Evolutionary conservation across 805 yeast genomes (phyloP).

Genomic region (Candida argentea): DNA sequence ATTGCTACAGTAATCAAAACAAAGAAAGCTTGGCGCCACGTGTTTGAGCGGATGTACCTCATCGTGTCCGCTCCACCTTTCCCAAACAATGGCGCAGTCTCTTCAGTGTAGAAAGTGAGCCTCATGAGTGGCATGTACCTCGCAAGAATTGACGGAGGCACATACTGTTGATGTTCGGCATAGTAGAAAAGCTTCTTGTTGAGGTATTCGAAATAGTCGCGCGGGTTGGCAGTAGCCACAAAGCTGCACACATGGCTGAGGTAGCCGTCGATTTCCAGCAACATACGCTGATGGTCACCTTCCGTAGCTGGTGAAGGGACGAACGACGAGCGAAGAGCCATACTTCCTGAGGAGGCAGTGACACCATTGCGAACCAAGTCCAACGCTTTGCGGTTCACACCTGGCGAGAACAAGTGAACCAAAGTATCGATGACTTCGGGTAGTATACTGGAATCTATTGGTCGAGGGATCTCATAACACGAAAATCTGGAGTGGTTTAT

Average conservation of each 20-base stretch:
- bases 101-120: conserved; percentile 19
- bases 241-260: conserved; percentile 21
- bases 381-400: conserved; percentile 18
- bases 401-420: conserved; percentile 19
- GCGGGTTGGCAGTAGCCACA: conserved; percentile 28
- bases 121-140: conserved; percentile 25
- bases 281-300: conserved; percentile 3
- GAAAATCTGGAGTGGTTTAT: conserved; percentile 17
- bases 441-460: conserved; percentile 11
- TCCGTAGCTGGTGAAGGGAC: not conserved
- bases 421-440: conserved; percentile 18
- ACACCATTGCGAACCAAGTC: conserved; percentile 10
- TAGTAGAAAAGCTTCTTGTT: conserved; percentile 15
- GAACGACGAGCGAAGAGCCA: not conserved
- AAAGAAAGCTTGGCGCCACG: conserved; percentile 28
- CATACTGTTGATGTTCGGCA: conserved; percentile 13
- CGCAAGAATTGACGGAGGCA: conserved; percentile 18
- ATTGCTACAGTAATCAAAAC: conserved; percentile 21
- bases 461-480: conserved; percentile 19
- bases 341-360: not conserved
- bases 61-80: conserved; percentile 12
- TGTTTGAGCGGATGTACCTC: conserved; percentile 18
- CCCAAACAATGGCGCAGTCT: conserved; percentile 14
- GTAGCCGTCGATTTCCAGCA: conserved; percentile 23
- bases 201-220: conserved; percentile 18